phyloP scores from a whole-genome alignment of 1,284 basidiomycete genomes.

The Somion occarium region DNA sequence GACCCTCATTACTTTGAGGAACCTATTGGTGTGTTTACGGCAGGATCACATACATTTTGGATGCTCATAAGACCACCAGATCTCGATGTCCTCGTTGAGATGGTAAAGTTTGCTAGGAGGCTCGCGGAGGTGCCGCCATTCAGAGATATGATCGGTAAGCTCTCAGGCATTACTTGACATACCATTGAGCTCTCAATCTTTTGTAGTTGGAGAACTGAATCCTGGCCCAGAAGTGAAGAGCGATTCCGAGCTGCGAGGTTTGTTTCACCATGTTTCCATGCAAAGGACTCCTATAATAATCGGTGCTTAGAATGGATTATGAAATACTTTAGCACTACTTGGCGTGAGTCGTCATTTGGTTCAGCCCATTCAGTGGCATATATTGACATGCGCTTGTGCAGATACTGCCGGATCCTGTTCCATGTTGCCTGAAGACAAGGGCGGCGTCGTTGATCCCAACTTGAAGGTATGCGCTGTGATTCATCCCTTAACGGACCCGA shows the following conservation, averaged over 20 bases:
- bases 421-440: slow-evolving; percentile 6
- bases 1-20: slow-evolving; percentile 37
- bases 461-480: slow-evolving; percentile 1
- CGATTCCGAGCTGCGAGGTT: neutral
- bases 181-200: neutral
- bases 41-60: neutral
- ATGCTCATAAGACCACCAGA: neutral
- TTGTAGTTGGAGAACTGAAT: neutral
- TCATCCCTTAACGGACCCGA: neutral
- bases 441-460: slow-evolving; percentile 3
- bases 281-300: neutral
- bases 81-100: slow-evolving; percentile 1
- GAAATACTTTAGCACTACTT: neutral
- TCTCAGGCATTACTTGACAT: neutral
- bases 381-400: neutral
- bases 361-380: neutral
- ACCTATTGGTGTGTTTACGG: neutral
- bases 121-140: neutral
- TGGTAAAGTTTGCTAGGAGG: neutral
- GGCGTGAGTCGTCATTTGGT: slow-evolving; percentile 1
- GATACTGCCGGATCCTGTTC: slow-evolving; percentile 4
- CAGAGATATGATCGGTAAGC: neutral
- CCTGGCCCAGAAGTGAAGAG: neutral
- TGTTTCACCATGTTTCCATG: neutral
- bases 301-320: slow-evolving; percentile 1